Base-by-base conservation (phyloP, 805 yeast genomes). In the Teunomyces funiuensis region DNA sequence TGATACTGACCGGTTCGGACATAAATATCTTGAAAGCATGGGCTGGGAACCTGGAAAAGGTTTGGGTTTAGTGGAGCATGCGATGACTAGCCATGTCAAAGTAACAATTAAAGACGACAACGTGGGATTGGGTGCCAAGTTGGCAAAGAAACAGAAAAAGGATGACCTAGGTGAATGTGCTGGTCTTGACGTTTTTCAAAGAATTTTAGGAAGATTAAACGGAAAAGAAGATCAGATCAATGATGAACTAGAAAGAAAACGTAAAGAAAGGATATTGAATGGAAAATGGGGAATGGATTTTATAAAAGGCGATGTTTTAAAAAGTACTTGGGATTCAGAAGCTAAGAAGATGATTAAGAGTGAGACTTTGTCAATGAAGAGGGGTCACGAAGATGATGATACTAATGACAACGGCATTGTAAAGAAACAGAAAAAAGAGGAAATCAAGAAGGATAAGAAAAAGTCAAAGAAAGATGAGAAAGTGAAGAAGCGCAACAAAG, bases 1-100 rank as follows among this genome's bases (percentile, higher is more conserved):
- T 57, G 87, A 88, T 54, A 80, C 83, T 0, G 70, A 73, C 3
- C 67, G 96, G 39, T 91, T 91, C 56, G 99, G 99, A 0, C 97
- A 86, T 60, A 79, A 84, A 54, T 89, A 89, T 61, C 62, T 91
- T 45, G 80, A 80, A 47, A 83, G 79, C 51, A 69, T 83, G 57
- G 99, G 99, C 13, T 91, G 99, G 99, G 75, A 71, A 39, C 96
- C 95, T 2, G 99, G 99, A 14, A 68, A 71, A 47, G 98, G 98
- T 6, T 73, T 91, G 15, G 99, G 99, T 2, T 60, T 78, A 37
- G 82, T 77, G 1, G 61, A 62, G 14, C 79, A 82, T 55, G 82
- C 93, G 3, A 74, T 79, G 31, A 86, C 88, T 0, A 68, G 88
- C 2, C 97, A 93, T 58, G 85, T 91, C 33, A 89, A 85, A 56